These are phyloP conservation scores for Sphaerulina vaccinii DNA, from an alignment of 2,329 filamentous ascomycete genomes.

Conservation along the genomic window DNA sequence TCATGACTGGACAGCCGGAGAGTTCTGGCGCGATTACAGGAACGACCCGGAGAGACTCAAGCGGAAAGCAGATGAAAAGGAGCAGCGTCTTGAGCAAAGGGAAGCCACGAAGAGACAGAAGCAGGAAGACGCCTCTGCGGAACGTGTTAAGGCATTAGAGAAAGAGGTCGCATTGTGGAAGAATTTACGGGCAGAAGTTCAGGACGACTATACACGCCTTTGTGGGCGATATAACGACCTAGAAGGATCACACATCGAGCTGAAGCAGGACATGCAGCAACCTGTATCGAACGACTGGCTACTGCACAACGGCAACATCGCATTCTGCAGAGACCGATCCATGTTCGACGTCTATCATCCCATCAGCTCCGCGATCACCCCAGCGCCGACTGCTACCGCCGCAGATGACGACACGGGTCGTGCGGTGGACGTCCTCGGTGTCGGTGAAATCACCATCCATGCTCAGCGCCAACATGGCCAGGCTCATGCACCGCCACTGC, in stretches of 20 bases:
- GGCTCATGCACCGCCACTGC: not conserved
- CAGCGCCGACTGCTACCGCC: not conserved
- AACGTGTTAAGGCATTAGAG: not conserved
- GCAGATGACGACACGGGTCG: not conserved
- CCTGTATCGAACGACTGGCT: not conserved
- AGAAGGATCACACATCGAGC: not conserved
- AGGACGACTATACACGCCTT: not conserved
- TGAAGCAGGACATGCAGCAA: not conserved
- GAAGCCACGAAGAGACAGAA: not conserved
- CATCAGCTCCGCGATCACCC: too few species aligned
- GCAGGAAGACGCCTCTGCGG: not conserved
- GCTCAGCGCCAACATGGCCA: not conserved
- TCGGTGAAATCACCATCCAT: not conserved
- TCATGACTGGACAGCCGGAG: not conserved
- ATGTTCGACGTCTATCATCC: not conserved
- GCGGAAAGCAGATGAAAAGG: not conserved
- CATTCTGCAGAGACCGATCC: not conserved
- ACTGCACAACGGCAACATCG: not conserved
- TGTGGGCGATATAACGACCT: not conserved
- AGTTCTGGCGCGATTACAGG: not conserved
- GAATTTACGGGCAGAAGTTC: not conserved
- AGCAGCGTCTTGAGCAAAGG: not conserved
- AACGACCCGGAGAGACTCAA: not conserved
- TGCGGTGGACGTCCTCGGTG: not conserved
- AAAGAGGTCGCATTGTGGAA: not conserved